Evolutionary conservation across 164 flowering plant genomes (phyloP).

Genomic region (Aristolochia contorta): DNA sequence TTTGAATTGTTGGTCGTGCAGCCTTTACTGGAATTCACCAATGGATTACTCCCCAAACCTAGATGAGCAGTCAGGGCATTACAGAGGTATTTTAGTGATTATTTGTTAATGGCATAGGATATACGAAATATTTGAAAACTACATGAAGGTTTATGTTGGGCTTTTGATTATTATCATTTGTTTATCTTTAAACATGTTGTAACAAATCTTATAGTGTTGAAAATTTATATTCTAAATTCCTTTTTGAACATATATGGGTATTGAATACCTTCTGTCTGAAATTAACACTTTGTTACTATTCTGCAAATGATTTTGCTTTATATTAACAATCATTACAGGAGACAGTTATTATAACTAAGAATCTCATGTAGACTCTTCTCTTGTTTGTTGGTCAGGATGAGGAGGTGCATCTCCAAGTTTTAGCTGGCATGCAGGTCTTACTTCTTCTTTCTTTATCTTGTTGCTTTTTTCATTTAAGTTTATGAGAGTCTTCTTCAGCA

Average conservation of each 20-base stretch:
- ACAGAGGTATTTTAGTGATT: slow-evolving; percentile 33
- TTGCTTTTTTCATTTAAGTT: background rate
- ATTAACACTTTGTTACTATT: no score
- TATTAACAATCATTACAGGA: no score
- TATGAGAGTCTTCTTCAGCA: background rate
- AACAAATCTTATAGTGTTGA: no score
- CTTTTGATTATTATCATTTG: no score
- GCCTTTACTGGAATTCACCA: slow-evolving; percentile 54
- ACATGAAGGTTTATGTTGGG: no score
- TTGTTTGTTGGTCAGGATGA: slow-evolving; percentile 30
- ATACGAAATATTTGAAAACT: no score
- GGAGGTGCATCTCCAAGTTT: slow-evolving; percentile 51
- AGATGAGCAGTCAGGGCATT: slow-evolving; percentile 11
- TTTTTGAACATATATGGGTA: no score
- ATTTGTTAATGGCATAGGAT: no score
- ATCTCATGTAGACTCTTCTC: background rate
- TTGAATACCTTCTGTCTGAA: no score
- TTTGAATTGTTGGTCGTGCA: slow-evolving; percentile 65
- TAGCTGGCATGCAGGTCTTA: slow-evolving; percentile 80
- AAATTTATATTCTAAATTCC: no score
- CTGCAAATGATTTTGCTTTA: no score
- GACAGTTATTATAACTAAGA: background rate
- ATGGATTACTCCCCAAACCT: slow-evolving; percentile 47
- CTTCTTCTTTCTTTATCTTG: background rate
- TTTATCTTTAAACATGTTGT: no score